Base-by-base conservation (phyloP, 495 filamentous ascomycete genomes). In the Aspergillus nidulans region DNA sequence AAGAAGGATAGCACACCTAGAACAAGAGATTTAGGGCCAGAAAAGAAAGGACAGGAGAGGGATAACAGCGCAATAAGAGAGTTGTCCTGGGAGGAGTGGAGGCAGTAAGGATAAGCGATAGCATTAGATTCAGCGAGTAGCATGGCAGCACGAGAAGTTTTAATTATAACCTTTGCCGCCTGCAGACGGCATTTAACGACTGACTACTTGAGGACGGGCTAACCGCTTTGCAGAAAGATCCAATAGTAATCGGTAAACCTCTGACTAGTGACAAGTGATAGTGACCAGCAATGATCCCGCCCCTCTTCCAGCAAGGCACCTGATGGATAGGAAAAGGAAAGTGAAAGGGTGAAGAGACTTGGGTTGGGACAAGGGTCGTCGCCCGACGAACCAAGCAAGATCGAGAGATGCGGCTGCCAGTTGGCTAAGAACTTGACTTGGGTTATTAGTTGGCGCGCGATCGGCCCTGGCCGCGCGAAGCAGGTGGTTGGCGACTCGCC, bases 371-470 rank as follows among this genome's bases (percentile, higher is more conserved):
- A 46, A 52, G 57, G 52, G 48, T 28, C 43, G 36, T 19, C 5
- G 36, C 38, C 28, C 49, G 49, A 45, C n/a, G 40, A 30, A 42
- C 43, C 26, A 39, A 48, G 45, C 53, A 56, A 48, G 48, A 50
- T 57, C 28, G 44, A 44, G 49, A 45, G 38, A 46, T 55, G 63
- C 63, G 60, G 58, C 58, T 63, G 63, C 58, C 58, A 66, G 60
- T 58, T 66, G 60, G 60, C 55, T 61, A 53, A 44, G 51, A 57
- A 52, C 50, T 49, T 55, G 47, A 63, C 55, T 56, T 49, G 63
- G 64, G 28, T 51, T 34, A 34, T 5, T 45, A 61, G 65, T 75
- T 75, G 68, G 69, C 72, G 72, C 71, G 71, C 70, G 70, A 75
- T 74, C 71, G 69, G 67, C 71, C 68, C 61, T 59, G 69, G 66